These are phyloP conservation scores for Thermothelomyces thermophilus DNA, from an alignment of 2,329 filamentous ascomycete species.

Conservation along the genomic window DNA sequence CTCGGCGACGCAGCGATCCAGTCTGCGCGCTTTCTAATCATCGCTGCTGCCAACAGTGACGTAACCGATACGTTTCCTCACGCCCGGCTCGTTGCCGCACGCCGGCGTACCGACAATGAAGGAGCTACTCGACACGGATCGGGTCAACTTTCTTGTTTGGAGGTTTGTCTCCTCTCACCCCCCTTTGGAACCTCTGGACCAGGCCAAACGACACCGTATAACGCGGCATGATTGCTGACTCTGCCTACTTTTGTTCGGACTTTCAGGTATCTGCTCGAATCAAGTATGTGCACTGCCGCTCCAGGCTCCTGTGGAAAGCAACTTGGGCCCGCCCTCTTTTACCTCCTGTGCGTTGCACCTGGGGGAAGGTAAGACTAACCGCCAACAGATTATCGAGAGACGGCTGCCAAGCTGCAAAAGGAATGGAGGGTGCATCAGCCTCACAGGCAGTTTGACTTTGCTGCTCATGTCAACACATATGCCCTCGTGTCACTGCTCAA, in stretches of 20 bases:
- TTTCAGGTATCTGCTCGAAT: constrained; percentile 53
- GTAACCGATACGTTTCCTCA: constrained; percentile 3
- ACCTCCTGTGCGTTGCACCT: background rate
- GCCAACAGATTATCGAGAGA: constrained; percentile 59
- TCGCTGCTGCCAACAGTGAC: background rate
- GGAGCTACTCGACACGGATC: constrained; percentile 58
- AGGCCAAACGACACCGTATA: constrained; percentile 3
- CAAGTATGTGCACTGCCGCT: constrained; percentile 44
- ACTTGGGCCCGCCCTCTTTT: constrained; percentile 10
- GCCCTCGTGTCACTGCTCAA: constrained; percentile 58
- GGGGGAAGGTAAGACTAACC: constrained; percentile 25
- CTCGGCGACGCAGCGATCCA: background rate
- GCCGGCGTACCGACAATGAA: constrained; percentile 40
- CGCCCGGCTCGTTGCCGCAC: constrained; percentile 18
- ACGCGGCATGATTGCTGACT: constrained; percentile 13
- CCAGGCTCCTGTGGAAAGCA: background rate
- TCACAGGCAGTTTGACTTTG: constrained; percentile 57
- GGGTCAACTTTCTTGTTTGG: constrained; percentile 66
- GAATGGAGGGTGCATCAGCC: constrained; percentile 60
- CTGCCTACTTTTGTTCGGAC: constrained; percentile 1
- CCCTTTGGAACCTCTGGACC: background rate
- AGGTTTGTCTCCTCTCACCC: constrained; percentile 46
- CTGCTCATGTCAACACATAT: constrained; percentile 58
- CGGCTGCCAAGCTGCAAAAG: constrained; percentile 60
- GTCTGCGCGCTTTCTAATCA: constrained; percentile 10